These are phyloP conservation scores for Prillingera fragicola DNA, from an alignment of 1,284 basidiomycete species.

Conservation along the genomic window DNA sequence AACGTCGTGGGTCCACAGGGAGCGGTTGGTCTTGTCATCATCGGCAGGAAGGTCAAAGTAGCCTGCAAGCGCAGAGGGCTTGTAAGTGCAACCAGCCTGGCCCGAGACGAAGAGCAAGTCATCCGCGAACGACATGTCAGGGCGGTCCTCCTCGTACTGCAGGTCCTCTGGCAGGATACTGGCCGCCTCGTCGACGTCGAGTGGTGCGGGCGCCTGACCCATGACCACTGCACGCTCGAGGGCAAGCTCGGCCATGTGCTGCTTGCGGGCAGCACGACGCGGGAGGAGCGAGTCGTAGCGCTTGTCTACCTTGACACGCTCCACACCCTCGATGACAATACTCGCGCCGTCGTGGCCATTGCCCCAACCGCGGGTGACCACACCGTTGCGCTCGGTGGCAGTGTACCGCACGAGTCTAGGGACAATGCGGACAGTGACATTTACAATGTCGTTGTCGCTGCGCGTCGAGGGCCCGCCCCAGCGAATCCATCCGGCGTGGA, in stretches of 20 bases:
- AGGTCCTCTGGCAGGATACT: conserved; percentile 19
- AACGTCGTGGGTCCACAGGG: conserved; percentile 16
- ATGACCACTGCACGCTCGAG: conserved; percentile 5
- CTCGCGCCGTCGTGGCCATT: conserved; percentile 56
- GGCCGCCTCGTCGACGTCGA: conserved; percentile 4
- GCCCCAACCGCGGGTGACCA: conserved; percentile 53
- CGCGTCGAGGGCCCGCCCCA: conserved; percentile 24
- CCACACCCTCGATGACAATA: conserved; percentile 52
- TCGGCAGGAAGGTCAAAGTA: conserved; percentile 11
- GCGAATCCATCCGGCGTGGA: conserved; percentile 54
- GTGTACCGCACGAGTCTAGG: conserved; percentile 53
- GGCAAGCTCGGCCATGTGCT: conserved; percentile 18
- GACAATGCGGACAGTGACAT: conserved; percentile 51
- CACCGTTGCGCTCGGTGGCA: conserved; percentile 51
- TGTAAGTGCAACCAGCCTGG: conserved; percentile 17
- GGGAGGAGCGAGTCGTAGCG: conserved; percentile 13
- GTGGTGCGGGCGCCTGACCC: neutral
- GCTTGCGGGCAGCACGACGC: conserved; percentile 16
- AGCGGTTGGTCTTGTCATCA: neutral
- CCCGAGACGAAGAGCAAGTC: conserved; percentile 6
- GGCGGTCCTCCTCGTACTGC: neutral
- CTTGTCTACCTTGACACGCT: conserved; percentile 43
- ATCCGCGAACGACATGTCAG: neutral
- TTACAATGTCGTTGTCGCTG: conserved; percentile 38
- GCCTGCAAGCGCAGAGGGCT: conserved; percentile 17